phyloP scores from a whole-genome alignment of 257 asterid species.

The Anisodus tanguticus region DNA sequence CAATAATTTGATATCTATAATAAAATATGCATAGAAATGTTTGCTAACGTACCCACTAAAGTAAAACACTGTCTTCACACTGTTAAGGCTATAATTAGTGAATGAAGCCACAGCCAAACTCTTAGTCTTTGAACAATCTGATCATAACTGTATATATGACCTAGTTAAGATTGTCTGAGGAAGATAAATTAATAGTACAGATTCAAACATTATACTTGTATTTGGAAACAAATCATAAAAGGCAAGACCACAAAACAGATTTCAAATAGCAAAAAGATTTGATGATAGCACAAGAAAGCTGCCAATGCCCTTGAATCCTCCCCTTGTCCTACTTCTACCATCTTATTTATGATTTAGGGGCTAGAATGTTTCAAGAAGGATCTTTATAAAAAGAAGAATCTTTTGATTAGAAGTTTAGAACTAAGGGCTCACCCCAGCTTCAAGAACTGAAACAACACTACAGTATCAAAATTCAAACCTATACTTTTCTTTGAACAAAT shows the following conservation, averaged over 20 bases:
- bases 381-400: background rate
- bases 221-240: background rate
- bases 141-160: background rate
- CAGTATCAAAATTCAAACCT: background rate
- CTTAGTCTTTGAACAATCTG: background rate
- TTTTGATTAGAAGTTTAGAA: background rate
- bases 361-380: conserved; percentile 16
- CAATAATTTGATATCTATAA: background rate
- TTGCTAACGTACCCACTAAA: background rate
- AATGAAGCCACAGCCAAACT: background rate
- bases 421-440: background rate
- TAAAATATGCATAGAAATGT: background rate
- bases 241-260: background rate
- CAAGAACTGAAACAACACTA: background rate
- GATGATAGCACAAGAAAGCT: too few relatives aligned
- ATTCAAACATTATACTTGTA: background rate
- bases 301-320: background rate
- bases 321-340: background rate
- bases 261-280: background rate
- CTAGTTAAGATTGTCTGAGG: background rate
- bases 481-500: background rate
- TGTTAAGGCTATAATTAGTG: background rate
- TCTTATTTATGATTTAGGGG: background rate
- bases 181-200: background rate
- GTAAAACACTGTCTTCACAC: background rate